Base-by-base conservation (phyloP, 495 filamentous ascomycete species). In the Aspergillus incahuasiensis region DNA sequence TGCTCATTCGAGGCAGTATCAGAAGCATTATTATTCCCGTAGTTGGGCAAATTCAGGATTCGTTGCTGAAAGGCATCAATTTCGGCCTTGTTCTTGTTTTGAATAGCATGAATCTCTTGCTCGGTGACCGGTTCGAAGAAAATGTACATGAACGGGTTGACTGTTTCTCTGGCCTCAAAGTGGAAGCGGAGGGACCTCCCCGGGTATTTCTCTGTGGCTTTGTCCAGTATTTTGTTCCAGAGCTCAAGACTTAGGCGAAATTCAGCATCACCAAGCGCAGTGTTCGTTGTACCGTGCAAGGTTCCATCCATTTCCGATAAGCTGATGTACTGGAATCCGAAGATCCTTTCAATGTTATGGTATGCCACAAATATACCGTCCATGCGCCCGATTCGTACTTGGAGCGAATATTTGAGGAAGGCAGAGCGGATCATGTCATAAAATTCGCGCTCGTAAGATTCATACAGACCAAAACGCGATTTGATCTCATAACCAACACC, bases 361-460 rank as follows among this genome's bases (percentile, higher is more conserved):
- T 85, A 97, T 12, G 95, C 95, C n/a, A 97, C 89, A 61, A 97
- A 97, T 47, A 97, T 97, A 48, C 94, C 94, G 59, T 97, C 92
- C 94, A 99, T 99, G 19, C 95, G 85, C 24, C 94, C 94, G 79
- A 97, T 90, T 20, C 94, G 85, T 32, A 92, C 94, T 68, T 99
- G 94, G 21, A 99, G 77, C 5, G 91, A 95, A 67, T 99, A 99
- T 63, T 97, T 97, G 54, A 99, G 74, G 75, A 99, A 95, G 6
- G 92, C 92, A 2, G 90, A 81, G 30, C 94, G 82, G 54, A 95
- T 92, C 92, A 97, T 95, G 65, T 99, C 94, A 65, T 85, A 95
- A 70, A 90, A 96, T 66, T 99, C 95, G 42, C 92, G 85, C 64
- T 99, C 94, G 69, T 84, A 99, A 0, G 91, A 96, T 66, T 95